Evolutionary conservation across 2,329 filamentous ascomycete genomes (phyloP), one percentile per base, ranked within the genome.

Genomic region (Stagonosporopsis rhizophila): DNA sequence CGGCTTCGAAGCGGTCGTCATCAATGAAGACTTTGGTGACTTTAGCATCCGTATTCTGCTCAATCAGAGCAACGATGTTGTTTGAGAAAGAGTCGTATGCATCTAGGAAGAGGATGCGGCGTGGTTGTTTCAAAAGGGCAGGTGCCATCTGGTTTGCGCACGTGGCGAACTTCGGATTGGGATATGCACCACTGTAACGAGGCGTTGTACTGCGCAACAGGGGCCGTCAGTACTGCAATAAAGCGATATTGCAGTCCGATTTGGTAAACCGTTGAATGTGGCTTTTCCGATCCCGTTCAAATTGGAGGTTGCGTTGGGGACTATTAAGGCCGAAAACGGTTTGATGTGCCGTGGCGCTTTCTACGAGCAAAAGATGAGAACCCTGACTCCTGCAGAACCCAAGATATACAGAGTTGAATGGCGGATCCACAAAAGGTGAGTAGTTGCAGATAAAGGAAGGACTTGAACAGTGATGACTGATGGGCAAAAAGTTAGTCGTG

Each of bases 71-170:
- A 49, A 96, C 87, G 68, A 98, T 95, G 78, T 97, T 98, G 78
- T 96, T 93, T 52, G 92, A 91, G 78, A 97, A 99, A 38, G 93
- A 97, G 79, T 99, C 95, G 77, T 96, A 96, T 60, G 94, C 93
- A 75, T 98, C 95, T 65, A 99, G 83, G 78, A 96, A 96, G 61
- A 98, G 85, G 60, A 98, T 89, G 58, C 80, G 80, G 17, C 64
- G 63, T 42, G 62, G 62, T 50, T 62, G 62, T 53, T 62, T 65
- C 48, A 61, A 51, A 56, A 67, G 46, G 30, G 67, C 67, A 40
- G 67, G 67, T 46, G 73, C 66, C 73, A 75, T 74, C 32, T 52
- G 53, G 28, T 39, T 22, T 25, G 44, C 38, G 32, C 42, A 56
- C 47, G 53, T 56, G 53, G 53, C 53, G 44, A 56, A 56, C 8